Percentiles rank a stretch among this genome's conserved stretches.
phyloP scores from a whole-genome alignment of 768 basidiomycete species.

The Psilocybe cyanescens region DNA sequence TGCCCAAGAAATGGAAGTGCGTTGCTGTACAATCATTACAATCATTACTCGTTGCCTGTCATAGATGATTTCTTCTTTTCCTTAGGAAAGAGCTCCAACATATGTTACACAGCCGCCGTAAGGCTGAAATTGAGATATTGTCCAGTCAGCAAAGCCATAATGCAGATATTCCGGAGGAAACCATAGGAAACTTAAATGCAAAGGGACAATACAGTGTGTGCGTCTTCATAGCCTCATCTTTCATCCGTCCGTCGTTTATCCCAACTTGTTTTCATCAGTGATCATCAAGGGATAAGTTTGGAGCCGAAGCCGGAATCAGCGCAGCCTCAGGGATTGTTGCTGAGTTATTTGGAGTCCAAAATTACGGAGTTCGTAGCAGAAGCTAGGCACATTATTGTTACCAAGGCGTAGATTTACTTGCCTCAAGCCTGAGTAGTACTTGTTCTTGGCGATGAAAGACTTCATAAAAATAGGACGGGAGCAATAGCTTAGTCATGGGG shows the following conservation, averaged over 20 bases:
- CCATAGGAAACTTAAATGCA: neutral
- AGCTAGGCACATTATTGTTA: neutral
- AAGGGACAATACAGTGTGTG: too few species aligned
- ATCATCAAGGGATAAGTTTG: too few species aligned
- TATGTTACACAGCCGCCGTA: conserved; percentile 82
- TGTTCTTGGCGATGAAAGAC: too few species aligned
- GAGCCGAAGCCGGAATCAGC: too few species aligned
- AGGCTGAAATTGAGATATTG: conserved; percentile 91
- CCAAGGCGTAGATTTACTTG: too few species aligned
- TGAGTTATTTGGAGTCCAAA: conserved; percentile 13
- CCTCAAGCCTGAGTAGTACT: too few species aligned
- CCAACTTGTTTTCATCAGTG: too few species aligned
- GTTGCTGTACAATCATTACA: conserved; percentile 2
- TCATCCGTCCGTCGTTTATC: too few species aligned
- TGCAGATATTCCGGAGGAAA: neutral
- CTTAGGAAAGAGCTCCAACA: conserved; percentile 77
- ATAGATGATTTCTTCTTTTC: neutral
- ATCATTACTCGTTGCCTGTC: too few species aligned
- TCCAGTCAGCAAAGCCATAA: neutral
- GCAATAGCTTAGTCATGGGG: conserved; percentile 9
- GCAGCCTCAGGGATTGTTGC: conserved; percentile 7
- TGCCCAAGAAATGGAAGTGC: conserved; percentile 75
- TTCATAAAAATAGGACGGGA: neutral
- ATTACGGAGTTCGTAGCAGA: conserved; percentile 7
- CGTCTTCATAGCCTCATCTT: too few species aligned